Conservation (phyloP, 441 rosid species). For the Brassica hybrid region DNA sequence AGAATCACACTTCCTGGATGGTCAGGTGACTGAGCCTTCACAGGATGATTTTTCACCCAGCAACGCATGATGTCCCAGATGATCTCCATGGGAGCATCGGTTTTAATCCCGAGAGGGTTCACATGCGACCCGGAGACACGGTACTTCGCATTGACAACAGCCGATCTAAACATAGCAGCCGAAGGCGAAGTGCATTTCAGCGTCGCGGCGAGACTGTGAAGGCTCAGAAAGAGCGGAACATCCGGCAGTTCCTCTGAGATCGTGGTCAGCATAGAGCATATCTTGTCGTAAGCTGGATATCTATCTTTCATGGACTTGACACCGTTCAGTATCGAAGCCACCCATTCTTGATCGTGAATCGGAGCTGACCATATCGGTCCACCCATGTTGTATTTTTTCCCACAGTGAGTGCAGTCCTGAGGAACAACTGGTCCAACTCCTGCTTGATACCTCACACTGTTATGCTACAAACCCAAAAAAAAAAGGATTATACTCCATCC, state of each 20-base stretch:
- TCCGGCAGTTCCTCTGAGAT: slow-evolving; percentile 95
- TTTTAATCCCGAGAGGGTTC: slow-evolving; percentile 84
- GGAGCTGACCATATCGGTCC: slow-evolving; percentile 76
- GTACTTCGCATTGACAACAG: slow-evolving; percentile 92
- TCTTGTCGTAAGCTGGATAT: slow-evolving; percentile 90
- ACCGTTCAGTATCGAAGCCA: slow-evolving; percentile 60
- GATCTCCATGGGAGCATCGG: slow-evolving; percentile 96
- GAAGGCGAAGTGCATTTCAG: slow-evolving; percentile 96
- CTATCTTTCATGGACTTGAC: slow-evolving; percentile 73
- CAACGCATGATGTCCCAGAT: slow-evolving; percentile 99
- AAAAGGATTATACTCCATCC: too few relatives aligned
- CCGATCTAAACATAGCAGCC: slow-evolving; percentile 92
- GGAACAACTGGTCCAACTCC: too few relatives aligned
- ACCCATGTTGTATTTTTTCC: too few relatives aligned
- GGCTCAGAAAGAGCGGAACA: slow-evolving; percentile 90
- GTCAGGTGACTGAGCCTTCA: slow-evolving; percentile 82
- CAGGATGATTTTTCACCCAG: slow-evolving; percentile 98
- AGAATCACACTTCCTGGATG: slow-evolving; percentile 90
- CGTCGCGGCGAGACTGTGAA: slow-evolving; percentile 91
- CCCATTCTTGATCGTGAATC: slow-evolving; percentile 95
- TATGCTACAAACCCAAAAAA: too few relatives aligned
- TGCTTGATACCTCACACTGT: too few relatives aligned
- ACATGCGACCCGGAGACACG: slow-evolving; percentile 93
- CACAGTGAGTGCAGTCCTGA: too few relatives aligned
- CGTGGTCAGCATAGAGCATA: slow-evolving; percentile 85